Evolutionary conservation across 169 alveolate species (phyloP).

Genomic region (Prorocentrum cordatum): DNA sequence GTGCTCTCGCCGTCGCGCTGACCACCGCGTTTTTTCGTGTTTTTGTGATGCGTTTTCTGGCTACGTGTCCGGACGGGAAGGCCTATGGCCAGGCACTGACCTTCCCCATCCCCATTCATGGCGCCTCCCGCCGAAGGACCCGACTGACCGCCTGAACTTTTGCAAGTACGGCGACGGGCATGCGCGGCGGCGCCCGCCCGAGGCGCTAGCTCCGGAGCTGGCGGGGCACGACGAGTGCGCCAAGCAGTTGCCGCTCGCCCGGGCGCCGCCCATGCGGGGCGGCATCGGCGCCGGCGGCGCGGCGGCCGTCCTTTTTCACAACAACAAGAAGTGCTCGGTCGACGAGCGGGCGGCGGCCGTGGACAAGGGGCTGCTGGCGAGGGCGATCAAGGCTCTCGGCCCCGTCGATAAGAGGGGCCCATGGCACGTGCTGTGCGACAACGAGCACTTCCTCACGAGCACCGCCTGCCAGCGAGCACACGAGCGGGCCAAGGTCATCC

Average conservation of each 20-base stretch:
- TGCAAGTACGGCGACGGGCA: background rate
- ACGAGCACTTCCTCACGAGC: background rate
- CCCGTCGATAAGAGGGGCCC: slow-evolving; percentile 3
- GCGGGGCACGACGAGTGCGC: background rate
- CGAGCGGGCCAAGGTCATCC: background rate
- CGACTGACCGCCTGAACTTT: background rate
- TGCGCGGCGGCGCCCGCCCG: background rate
- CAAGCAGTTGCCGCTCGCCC: background rate
- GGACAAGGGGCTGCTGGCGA: background rate
- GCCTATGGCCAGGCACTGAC: too few relatives aligned
- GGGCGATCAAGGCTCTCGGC: background rate
- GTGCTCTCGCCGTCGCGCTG: too few relatives aligned
- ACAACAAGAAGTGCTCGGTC: background rate
- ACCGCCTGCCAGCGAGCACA: background rate
- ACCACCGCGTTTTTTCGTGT: too few relatives aligned
- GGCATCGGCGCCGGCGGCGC: slow-evolving; percentile 9
- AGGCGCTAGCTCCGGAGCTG: background rate
- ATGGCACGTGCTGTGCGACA: slow-evolving; percentile 18
- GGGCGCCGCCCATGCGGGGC: background rate
- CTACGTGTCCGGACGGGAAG: too few relatives aligned
- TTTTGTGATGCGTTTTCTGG: too few relatives aligned
- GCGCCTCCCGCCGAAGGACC: background rate
- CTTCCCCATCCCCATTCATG: too few relatives aligned
- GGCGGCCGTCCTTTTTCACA: background rate
- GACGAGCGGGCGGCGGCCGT: background rate